Base-by-base conservation (phyloP, 257 asterid species). In the Buddleja alternifolia region DNA sequence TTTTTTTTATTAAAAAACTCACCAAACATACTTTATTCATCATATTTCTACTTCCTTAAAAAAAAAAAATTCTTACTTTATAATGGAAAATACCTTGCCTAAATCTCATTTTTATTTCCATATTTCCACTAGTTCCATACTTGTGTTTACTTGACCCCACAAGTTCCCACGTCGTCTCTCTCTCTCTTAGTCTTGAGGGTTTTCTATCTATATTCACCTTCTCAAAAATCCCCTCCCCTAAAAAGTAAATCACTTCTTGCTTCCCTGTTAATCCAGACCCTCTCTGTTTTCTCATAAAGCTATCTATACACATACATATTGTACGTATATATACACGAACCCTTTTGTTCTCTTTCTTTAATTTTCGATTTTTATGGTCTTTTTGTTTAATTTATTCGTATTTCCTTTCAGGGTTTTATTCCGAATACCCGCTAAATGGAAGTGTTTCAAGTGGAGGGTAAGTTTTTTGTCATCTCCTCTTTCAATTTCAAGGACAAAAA, bases 401-500 rank as follows among this genome's bases (percentile, higher is more conserved):
- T 63, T 29, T 46, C 15, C 23, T 62, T 12, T 48, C 56, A 68
- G 78, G 67, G 52, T 19, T 69, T 65, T 57, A 67, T 37, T 19
- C 52, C 24, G 41, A 70, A 37, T 52, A 60, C 61, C 52, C n/a
- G 74, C 57, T 57, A 8, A 42, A 51, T 68, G 66, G 60, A 53
- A 55, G 67, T 58, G 73, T 68, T 78, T 69, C 67, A 58, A 64
- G 73, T 71, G 45, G 46, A 51, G 19, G 70, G 68, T 77, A 63
- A 40, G 64, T 8, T 73, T n/a, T 69, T 53, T 53, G 53, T 57
- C 20, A 19, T 62, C 37, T 55, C 12, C 57, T 56, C 62, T 54
- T n/a, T 52, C 50, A 60, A 23, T 66, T 71, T 48, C 20, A 29
- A 11, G 37, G 5, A 29, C 34, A 29, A 1, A 2, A 47, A 25